Evolutionary conservation across 1,284 basidiomycete genomes (phyloP), one percentile per base, ranked within the genome.

Genomic region (Cerioporus squamosus): DNA sequence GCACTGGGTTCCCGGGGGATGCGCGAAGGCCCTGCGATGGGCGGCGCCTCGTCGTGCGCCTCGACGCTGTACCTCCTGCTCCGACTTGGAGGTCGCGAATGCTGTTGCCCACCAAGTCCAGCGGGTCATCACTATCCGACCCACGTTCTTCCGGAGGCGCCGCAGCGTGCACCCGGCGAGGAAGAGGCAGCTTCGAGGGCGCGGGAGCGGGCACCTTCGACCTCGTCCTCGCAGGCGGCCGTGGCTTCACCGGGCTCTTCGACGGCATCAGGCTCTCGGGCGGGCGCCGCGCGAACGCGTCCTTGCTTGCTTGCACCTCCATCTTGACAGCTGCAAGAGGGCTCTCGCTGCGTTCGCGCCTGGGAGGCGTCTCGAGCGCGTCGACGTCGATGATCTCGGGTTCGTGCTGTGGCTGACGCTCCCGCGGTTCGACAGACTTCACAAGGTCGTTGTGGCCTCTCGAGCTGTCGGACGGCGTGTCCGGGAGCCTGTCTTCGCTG

Each of bases 251-350:
- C 2, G 87, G 85, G 0, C 86, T 83, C 31, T 75, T 72, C 14
- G 48, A 29, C 15, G 83, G 84, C 64, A 89, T 72, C 0, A 88
- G 87, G 5, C 86, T 89, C n/a, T 75, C 77, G 0, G 87, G 88
- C 0, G 77, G 78, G 2, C 89, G 83, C 59, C 79, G 83, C 44
- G 81, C 75, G 62, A 90, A 87, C 1, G 80, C 51, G 62, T 79
- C 77, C 48, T 53, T 61, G 53, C 50, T 53, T 12, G 6, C 14
- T 10, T 36, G 33, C 2, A 50, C 59, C 22, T n/a, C 60, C 51
- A 55, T 1, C 48, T 61, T 31, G 29, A 55, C 23, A 20, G 59
- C 8, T 7, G 59, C 48, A 20, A 53, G 53, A 1, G 50, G 44
- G n/a, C 31, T 40, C 7, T 36, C 46, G 18, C n/a, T 40, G 5